Evolutionary conservation across 169 alveolate species (phyloP).

Genomic region (Plasmodium inui): DNA sequence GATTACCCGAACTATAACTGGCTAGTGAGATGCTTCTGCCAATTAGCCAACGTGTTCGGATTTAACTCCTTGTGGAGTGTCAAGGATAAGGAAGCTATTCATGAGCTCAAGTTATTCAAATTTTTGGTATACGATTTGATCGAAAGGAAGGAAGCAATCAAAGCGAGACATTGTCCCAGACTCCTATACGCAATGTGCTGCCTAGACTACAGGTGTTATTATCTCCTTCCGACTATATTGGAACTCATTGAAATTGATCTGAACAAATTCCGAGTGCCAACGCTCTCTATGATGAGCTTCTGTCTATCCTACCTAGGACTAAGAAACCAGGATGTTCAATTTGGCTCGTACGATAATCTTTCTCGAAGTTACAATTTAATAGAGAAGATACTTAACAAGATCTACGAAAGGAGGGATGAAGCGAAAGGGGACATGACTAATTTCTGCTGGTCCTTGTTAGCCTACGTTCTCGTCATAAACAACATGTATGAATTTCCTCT

Average conservation of each 20-base stretch:
- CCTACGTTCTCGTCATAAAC: constrained; percentile 78
- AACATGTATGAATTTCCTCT: constrained; percentile 83
- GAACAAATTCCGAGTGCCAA: constrained; percentile 77
- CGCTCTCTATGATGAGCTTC: constrained; percentile 81
- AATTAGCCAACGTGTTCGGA: constrained; percentile 88
- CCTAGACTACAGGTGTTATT: constrained; percentile 89
- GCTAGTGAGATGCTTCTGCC: constrained; percentile 90
- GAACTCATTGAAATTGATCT: constrained; percentile 79
- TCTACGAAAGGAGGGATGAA: constrained; percentile 19
- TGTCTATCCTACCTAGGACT: constrained; percentile 81
- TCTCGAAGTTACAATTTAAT: constrained; percentile 56
- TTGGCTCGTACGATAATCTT: constrained; percentile 37
- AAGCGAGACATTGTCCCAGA: constrained; percentile 88
- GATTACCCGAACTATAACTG: constrained; percentile 89
- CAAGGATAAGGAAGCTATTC: constrained; percentile 85
- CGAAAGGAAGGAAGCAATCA: constrained; percentile 77
- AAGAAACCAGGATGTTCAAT: constrained; percentile 80
- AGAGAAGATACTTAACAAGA: constrained; percentile 24
- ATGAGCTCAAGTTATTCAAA: constrained; percentile 84
- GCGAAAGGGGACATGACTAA: constrained; percentile 79
- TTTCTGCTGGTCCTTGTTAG: constrained; percentile 84
- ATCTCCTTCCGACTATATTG: constrained; percentile 82
- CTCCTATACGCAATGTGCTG: constrained; percentile 88
- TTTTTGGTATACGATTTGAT: constrained; percentile 85
- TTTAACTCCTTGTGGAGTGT: constrained; percentile 89